Percentiles rank a stretch among this genome's conserved stretches.
Conservation (phyloP, 495 filamentous ascomycete species). For the Hypoxylon crocopeplum region DNA sequence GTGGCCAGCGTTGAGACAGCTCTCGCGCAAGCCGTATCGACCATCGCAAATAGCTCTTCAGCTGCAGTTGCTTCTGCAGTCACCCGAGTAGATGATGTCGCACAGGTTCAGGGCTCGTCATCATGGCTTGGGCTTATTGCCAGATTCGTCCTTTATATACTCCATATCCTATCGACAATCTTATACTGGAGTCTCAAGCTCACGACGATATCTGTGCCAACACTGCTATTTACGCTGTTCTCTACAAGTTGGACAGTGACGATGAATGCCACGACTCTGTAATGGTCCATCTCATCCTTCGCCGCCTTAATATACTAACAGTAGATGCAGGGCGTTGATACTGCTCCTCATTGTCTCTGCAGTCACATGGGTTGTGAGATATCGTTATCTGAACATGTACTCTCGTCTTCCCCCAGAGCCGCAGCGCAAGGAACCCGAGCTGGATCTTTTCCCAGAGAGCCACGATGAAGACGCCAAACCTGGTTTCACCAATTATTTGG, state of each 20-base stretch:
- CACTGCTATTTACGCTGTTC: slow-evolving; percentile 89
- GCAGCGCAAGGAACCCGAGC: slow-evolving; percentile 91
- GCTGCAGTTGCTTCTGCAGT: slow-evolving; percentile 40
- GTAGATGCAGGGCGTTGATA: slow-evolving; percentile 71
- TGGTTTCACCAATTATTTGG: slow-evolving; percentile 90
- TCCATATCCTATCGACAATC: slow-evolving; percentile 72
- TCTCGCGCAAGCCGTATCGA: slow-evolving; percentile 35
- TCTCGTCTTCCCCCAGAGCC: slow-evolving; percentile 90
- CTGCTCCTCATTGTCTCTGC: slow-evolving; percentile 76
- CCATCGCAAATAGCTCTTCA: slow-evolving; percentile 33
- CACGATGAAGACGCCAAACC: slow-evolving; percentile 90
- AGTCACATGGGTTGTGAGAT: slow-evolving; percentile 90
- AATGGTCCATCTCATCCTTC: slow-evolving; percentile 39
- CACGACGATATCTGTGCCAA: slow-evolving; percentile 84
- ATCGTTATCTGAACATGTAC: slow-evolving; percentile 95
- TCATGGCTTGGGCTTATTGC: slow-evolving; percentile 58
- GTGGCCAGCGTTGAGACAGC: slow-evolving; percentile 12
- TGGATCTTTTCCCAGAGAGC: slow-evolving; percentile 92
- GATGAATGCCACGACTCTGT: slow-evolving; percentile 97
- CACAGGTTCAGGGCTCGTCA: slow-evolving; percentile 43
- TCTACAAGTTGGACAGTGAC: slow-evolving; percentile 96
- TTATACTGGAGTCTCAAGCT: slow-evolving; percentile 87
- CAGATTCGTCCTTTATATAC: slow-evolving; percentile 57
- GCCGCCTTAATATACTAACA: slow-evolving; percentile 19
- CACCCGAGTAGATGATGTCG: slow-evolving; percentile 47